Evolutionary conservation across 2,329 filamentous ascomycete genomes (phyloP).

Genomic region (Penicillium corylophilum): DNA sequence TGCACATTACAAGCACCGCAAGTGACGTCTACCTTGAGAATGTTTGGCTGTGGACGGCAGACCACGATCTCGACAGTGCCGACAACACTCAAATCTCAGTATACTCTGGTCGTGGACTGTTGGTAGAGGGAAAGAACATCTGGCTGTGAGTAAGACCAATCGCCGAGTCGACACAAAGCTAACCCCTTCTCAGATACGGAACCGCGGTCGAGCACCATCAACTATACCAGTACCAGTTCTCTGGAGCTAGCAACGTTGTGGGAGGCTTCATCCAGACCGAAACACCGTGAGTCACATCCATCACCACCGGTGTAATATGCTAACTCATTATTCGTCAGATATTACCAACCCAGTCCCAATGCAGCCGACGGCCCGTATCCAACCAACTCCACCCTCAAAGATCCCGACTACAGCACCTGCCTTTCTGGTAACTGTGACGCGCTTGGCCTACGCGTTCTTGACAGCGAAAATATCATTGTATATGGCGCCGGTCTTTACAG

Average conservation of each 20-base stretch:
- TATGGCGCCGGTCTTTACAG: slow-evolving; percentile 56
- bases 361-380: slow-evolving; percentile 35
- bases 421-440: slow-evolving; percentile 39
- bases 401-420: slow-evolving; percentile 37
- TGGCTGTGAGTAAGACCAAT: slow-evolving; percentile 35
- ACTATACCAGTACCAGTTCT: slow-evolving; percentile 51
- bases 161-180: neutral
- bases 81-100: slow-evolving; percentile 52
- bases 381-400: slow-evolving; percentile 30
- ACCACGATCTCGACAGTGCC: slow-evolving; percentile 56
- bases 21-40: slow-evolving; percentile 50
- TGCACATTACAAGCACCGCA: slow-evolving; percentile 38
- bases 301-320: no score
- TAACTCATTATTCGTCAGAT: slow-evolving; percentile 17
- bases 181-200: slow-evolving; percentile 32
- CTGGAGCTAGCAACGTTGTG: slow-evolving; percentile 33
- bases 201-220: slow-evolving; percentile 49
- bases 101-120: slow-evolving; percentile 54
- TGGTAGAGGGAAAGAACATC: slow-evolving; percentile 47
- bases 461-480: slow-evolving; percentile 44
- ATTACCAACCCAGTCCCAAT: slow-evolving; percentile 41
- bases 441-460: slow-evolving; percentile 51
- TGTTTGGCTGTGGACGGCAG: slow-evolving; percentile 54
- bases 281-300: slow-evolving; percentile 30
- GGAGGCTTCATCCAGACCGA: slow-evolving; percentile 41